phyloP scores from a whole-genome alignment of 2,329 filamentous ascomycete genomes.

The Diaporthe longicolla region DNA sequence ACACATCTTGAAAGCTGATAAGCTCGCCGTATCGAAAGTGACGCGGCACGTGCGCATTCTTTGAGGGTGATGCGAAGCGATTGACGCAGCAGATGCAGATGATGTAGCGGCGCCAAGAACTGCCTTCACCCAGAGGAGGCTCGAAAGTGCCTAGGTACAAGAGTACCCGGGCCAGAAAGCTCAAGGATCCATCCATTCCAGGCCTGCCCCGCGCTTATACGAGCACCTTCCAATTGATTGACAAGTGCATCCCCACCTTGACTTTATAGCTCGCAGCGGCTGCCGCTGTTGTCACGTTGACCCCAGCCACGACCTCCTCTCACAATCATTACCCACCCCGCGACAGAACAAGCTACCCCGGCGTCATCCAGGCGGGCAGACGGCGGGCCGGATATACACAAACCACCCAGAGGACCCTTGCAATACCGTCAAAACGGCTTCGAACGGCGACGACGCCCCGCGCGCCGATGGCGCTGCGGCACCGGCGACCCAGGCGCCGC shows the following conservation, averaged over 20 bases:
- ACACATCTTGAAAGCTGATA: too few species aligned
- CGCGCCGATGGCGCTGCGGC: constrained; percentile 46
- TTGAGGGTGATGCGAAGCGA: constrained; percentile 4
- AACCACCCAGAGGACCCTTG: constrained; percentile 9
- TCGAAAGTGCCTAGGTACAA: neutral
- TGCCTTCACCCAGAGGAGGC: neutral
- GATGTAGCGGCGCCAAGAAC: constrained; percentile 9
- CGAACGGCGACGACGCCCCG: constrained; percentile 55
- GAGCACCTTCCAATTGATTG: constrained; percentile 23
- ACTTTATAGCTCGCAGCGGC: constrained; percentile 7
- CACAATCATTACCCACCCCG: constrained; percentile 9
- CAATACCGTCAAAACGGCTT: constrained; percentile 59
- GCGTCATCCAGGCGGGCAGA: constrained; percentile 25
- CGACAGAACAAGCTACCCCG: constrained; percentile 16
- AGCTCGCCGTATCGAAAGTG: neutral
- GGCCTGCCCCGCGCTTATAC: constrained; percentile 13
- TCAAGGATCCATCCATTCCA: neutral
- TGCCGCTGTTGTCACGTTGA: constrained; percentile 12
- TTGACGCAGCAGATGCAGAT: neutral
- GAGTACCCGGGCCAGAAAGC: neutral
- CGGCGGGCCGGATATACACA: neutral
- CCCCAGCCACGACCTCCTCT: constrained; percentile 20
- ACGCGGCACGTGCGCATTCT: constrained; percentile 20
- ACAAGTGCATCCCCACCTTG: constrained; percentile 19
- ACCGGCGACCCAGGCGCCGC: constrained; percentile 43